phyloP scores from a whole-genome alignment of 176 grass and related monocot genomes.

The Oryza coarctata region DNA sequence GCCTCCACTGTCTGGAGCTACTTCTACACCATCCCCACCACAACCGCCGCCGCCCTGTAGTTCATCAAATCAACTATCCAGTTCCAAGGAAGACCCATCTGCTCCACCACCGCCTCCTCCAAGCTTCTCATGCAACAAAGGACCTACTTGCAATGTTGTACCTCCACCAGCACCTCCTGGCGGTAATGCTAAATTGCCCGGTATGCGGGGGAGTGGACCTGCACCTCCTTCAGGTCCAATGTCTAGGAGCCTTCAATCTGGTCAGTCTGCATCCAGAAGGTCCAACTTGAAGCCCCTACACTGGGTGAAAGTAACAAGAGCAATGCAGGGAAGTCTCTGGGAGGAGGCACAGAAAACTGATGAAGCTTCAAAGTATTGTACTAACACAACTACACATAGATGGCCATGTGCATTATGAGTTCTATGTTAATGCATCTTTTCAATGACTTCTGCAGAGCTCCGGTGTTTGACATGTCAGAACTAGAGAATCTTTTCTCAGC shows the following conservation, averaged over 20 bases:
- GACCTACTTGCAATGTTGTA: constrained; percentile 32
- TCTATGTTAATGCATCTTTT: constrained; percentile 41
- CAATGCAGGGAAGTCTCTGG: constrained; percentile 97
- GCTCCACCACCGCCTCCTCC: constrained; percentile 35
- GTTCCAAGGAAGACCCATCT: constrained; percentile 31
- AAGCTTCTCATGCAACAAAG: constrained; percentile 22
- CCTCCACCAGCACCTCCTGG: constrained; percentile 59
- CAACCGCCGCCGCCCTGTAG: constrained; percentile 35
- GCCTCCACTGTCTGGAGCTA: constrained; percentile 34
- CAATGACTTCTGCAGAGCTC: constrained; percentile 48
- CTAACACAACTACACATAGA: not conserved
- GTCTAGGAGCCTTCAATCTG: constrained; percentile 54
- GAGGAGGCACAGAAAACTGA: constrained; percentile 78
- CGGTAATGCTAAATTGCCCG: constrained; percentile 42
- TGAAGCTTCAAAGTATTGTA: constrained; percentile 60
- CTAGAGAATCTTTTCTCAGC: constrained; percentile 94
- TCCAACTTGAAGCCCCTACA: constrained; percentile 97
- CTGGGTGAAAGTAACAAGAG: constrained; percentile 99
- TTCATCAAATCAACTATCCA: constrained; percentile 44
- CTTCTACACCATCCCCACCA: constrained; percentile 30
- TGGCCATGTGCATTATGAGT: constrained; percentile 17
- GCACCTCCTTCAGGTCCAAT: constrained; percentile 60
- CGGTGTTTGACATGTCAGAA: constrained; percentile 97
- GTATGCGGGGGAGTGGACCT: constrained; percentile 41
- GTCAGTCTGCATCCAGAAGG: constrained; percentile 56